A percentile compares a stretch with the other conserved stretches of the same genome.
Conservation (phyloP, 345 rosid genomes). For the Diplotaxis tenuifolia region DNA sequence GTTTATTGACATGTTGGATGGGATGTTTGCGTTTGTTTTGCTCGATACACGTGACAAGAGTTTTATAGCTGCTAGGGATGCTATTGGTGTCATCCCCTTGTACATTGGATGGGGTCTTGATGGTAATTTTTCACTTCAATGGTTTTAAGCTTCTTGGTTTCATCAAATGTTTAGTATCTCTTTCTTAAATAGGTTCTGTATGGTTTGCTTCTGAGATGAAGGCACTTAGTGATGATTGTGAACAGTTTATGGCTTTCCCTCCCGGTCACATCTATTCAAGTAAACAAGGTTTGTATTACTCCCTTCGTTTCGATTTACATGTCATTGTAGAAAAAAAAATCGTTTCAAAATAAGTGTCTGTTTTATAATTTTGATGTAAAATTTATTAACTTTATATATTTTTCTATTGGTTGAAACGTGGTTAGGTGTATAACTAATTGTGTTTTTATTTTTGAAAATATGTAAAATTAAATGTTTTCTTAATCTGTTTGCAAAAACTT, state of each 20-base stretch:
- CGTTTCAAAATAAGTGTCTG: no score
- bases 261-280: conserved; percentile 84
- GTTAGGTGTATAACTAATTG: no score
- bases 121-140: conserved; percentile 37
- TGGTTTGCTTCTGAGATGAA: conserved; percentile 96
- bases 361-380: no score
- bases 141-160: not conserved
- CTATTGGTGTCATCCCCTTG: conserved; percentile 69
- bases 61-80: conserved; percentile 77
- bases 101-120: conserved; percentile 89
- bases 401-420: no score
- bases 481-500: no score
- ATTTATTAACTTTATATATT: no score
- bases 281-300: conserved; percentile 62
- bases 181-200: conserved; percentile 54
- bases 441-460: no score
- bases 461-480: no score
- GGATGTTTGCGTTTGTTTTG: conserved; percentile 84
- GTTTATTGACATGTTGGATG: conserved; percentile 74
- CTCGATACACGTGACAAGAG: conserved; percentile 72
- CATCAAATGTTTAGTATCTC: not conserved
- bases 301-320: no score
- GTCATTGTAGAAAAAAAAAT: no score
- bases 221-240: conserved; percentile 85
- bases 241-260: conserved; percentile 62